Evolutionary conservation across 2,329 filamentous ascomycete genomes (phyloP), one percentile per base, ranked within the genome.

Genomic region (Dothistroma septosporum): DNA sequence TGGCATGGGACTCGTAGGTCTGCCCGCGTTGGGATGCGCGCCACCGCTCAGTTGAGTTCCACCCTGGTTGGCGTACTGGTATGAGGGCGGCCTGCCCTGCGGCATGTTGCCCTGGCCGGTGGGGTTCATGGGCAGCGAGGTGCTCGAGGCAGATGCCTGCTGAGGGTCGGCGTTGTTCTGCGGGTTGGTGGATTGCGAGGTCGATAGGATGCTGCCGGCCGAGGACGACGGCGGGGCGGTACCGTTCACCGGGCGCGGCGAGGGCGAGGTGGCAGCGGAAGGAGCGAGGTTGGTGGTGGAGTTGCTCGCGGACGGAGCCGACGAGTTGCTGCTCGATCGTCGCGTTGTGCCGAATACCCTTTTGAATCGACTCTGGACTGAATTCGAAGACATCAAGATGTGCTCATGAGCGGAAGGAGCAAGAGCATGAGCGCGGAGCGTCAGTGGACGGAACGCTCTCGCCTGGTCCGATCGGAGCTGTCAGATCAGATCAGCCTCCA

Each of bases 261-360:
- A 63, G 31, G 50, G 50, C 61, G 58, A 75, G 73, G 74, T 35
- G 35, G 60, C 50, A 10, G 50, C 50, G 50, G 50, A 53, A 35
- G 50, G 73, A 61, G 76, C 74, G 61, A 76, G 73, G 67, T 73
- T 75, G 63, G 73, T 73, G 65, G 69, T 72, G 67, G 65, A 72
- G 64, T 71, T 74, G 73, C 76, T 79, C 73, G 80, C 80, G 69
- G 79, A 80, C 63, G 90, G 84, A 82, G 90, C 60, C 57, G 62
- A 66, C 57, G 50, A 32, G 28, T 70, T 75, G 74, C 76, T 80
- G 75, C 80, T 82, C 69, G 81, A 81, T 82, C 87, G 89, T 78
- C 89, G 87, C 84, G 89, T 90, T 79, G 87, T 88, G 82, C 90
- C 89, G 79, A 89, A 87, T 80, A 91, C 83, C 82, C 85, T 84